phyloP scores from a whole-genome alignment of 1,139 yeast species.

The Yamadazyma conglobata region DNA sequence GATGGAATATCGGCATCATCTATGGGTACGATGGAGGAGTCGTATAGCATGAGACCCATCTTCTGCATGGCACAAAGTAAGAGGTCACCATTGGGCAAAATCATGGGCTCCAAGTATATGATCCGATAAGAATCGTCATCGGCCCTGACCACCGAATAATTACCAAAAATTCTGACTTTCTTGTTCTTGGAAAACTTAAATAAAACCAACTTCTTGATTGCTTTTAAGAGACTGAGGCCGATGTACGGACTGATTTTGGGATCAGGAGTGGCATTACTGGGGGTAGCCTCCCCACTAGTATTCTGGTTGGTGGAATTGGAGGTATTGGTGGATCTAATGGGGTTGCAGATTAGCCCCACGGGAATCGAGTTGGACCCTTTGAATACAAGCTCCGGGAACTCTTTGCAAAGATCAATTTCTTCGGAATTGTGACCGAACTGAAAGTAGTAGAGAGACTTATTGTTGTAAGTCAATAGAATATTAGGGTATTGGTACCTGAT shows the following conservation, averaged over 20 bases:
- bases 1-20: slow-evolving; percentile 16
- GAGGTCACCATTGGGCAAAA: slow-evolving; percentile 52
- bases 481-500: slow-evolving; percentile 51
- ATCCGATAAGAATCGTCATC: slow-evolving; percentile 21
- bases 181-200: slow-evolving; percentile 41
- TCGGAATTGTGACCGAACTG: slow-evolving; percentile 39
- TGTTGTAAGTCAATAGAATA: slow-evolving; percentile 54
- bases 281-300: slow-evolving; percentile 4
- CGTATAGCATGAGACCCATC: slow-evolving; percentile 28
- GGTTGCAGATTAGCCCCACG: slow-evolving; percentile 18
- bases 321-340: slow-evolving; percentile 17
- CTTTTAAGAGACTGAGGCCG: slow-evolving; percentile 55
- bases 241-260: slow-evolving; percentile 38
- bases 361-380: slow-evolving; percentile 28
- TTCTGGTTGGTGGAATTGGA: slow-evolving; percentile 8
- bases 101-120: slow-evolving; percentile 53
- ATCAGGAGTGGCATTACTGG: slow-evolving; percentile 1
- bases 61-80: slow-evolving; percentile 28
- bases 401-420: slow-evolving; percentile 29
- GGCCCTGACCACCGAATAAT: slow-evolving; percentile 36
- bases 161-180: slow-evolving; percentile 51
- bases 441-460: slow-evolving; percentile 60
- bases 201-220: slow-evolving; percentile 54
- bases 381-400: slow-evolving; percentile 32
- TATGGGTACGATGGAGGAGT: slow-evolving; percentile 22